These are phyloP conservation scores for Chaetomiaceae sp. DNA, from an alignment of 2,329 filamentous ascomycete genomes.

Conservation along the genomic window DNA sequence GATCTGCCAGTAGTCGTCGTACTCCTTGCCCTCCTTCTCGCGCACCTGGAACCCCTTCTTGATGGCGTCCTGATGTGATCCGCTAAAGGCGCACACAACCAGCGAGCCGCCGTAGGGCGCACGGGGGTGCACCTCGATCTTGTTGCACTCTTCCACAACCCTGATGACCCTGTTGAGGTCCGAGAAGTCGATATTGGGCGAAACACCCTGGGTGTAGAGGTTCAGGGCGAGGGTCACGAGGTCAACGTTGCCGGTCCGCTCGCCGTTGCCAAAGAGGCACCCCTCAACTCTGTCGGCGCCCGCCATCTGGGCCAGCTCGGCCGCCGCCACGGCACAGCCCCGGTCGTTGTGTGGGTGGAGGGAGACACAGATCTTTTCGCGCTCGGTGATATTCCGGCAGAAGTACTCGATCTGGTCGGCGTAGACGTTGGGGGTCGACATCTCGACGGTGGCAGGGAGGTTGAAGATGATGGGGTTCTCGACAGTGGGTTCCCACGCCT, in stretches of 20 bases:
- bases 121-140: slow-evolving; percentile 86
- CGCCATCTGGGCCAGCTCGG: slow-evolving; percentile 93
- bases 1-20: slow-evolving; percentile 72
- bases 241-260: slow-evolving; percentile 93
- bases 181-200: slow-evolving; percentile 84
- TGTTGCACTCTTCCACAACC: slow-evolving; percentile 86
- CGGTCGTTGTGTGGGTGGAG: slow-evolving; percentile 94
- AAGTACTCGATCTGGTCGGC: slow-evolving; percentile 97
- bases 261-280: slow-evolving; percentile 89
- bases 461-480: slow-evolving; percentile 92
- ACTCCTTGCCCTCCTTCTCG: slow-evolving; percentile 52
- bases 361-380: slow-evolving; percentile 83
- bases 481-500: slow-evolving; percentile 77
- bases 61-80: slow-evolving; percentile 92
- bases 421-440: slow-evolving; percentile 91
- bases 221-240: slow-evolving; percentile 89
- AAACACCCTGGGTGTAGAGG: slow-evolving; percentile 88
- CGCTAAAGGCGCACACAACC: slow-evolving; percentile 88
- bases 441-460: slow-evolving; percentile 90
- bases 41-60: slow-evolving; percentile 83
- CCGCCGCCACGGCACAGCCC: slow-evolving; percentile 82
- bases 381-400: slow-evolving; percentile 75
- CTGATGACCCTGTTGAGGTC: slow-evolving; percentile 83
- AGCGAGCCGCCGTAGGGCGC: slow-evolving; percentile 88
- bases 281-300: slow-evolving; percentile 93